Percentiles rank a stretch among this genome's conserved stretches.
Evolutionary conservation across 352 stramenopile genomes (phyloP).

Genomic region (Pythium folliculosum): DNA sequence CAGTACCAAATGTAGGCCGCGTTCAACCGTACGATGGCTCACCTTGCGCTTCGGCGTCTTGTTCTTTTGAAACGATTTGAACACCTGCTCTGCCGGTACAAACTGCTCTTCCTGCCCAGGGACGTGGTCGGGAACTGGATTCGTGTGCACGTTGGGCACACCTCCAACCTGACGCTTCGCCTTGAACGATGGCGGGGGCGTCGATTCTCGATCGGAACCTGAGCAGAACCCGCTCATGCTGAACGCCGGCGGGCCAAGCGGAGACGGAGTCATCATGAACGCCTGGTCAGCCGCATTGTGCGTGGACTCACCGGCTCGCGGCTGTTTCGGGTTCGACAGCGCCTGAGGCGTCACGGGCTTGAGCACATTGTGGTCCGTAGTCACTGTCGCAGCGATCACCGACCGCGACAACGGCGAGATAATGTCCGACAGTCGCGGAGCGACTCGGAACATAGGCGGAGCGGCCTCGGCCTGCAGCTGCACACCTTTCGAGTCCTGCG

Average conservation of each 20-base stretch:
- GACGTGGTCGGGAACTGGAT: neutral
- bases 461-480: conserved; percentile 6
- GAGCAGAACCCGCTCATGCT: conserved; percentile 19
- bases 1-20: neutral
- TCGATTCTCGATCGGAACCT: neutral
- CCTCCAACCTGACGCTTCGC: neutral
- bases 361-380: conserved; percentile 24
- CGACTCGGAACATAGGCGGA: conserved; percentile 22
- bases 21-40: neutral
- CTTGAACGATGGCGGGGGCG: conserved; percentile 5
- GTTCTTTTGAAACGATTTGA: conserved; percentile 25
- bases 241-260: conserved; percentile 18
- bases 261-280: conserved; percentile 20
- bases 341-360: conserved; percentile 22
- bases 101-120: conserved; percentile 21
- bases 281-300: neutral
- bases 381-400: neutral
- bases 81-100: conserved; percentile 18
- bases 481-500: neutral
- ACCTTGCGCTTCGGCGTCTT: conserved; percentile 14
- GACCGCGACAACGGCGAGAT: conserved; percentile 23
- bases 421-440: conserved; percentile 26
- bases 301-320: neutral
- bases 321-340: conserved; percentile 4
- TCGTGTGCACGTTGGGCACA: neutral